A percentile compares a stretch with the other conserved stretches of the same genome.
phyloP scores from a whole-genome alignment of 2,329 filamentous ascomycete species.

The Exophiala alcalophila region DNA sequence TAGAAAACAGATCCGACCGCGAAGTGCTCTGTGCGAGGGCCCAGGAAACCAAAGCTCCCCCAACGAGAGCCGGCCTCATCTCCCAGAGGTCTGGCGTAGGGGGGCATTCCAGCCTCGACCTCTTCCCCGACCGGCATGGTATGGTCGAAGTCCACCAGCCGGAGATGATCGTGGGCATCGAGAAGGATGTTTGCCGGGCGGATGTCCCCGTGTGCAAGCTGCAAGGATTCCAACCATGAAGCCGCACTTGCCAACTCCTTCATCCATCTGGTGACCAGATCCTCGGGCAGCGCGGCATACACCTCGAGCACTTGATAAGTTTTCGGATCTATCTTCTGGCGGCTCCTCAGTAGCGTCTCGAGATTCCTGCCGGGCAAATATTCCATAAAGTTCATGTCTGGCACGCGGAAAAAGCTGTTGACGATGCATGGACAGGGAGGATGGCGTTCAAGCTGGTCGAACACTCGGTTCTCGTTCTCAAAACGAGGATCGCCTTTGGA shows the following conservation, averaged over 20 bases:
- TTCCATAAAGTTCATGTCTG: slow-evolving; percentile 8
- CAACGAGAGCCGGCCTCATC: slow-evolving; percentile 7
- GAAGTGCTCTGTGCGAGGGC: slow-evolving; percentile 12
- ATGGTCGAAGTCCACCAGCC: slow-evolving; percentile 27
- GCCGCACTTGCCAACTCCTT: slow-evolving; percentile 35
- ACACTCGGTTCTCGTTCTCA: slow-evolving; percentile 7
- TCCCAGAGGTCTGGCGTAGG: slow-evolving; percentile 6
- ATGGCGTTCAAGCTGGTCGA: slow-evolving; percentile 9
- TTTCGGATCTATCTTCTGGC: slow-evolving; percentile 4
- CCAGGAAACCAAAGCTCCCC: slow-evolving; percentile 5
- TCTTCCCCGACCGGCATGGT: slow-evolving; percentile 1
- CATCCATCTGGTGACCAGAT: slow-evolving; percentile 32
- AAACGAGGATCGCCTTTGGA: no score
- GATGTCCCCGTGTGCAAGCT: slow-evolving; percentile 36
- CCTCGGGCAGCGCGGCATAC: slow-evolving; percentile 10
- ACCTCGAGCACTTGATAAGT: slow-evolving; percentile 10
- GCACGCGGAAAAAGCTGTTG: slow-evolving; percentile 6
- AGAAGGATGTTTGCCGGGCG: slow-evolving; percentile 34
- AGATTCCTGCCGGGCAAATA: slow-evolving; percentile 3
- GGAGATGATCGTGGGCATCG: slow-evolving; percentile 24
- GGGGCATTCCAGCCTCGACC: slow-evolving; percentile 3
- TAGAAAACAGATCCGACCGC: slow-evolving; percentile 14
- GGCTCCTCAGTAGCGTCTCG: slow-evolving; percentile 6
- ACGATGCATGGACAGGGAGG: slow-evolving; percentile 8
- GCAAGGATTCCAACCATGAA: slow-evolving; percentile 36